These are phyloP conservation scores for Leucocoprinus sp. DNA, from an alignment of 768 basidiomycete species.

Conservation along the genomic window DNA sequence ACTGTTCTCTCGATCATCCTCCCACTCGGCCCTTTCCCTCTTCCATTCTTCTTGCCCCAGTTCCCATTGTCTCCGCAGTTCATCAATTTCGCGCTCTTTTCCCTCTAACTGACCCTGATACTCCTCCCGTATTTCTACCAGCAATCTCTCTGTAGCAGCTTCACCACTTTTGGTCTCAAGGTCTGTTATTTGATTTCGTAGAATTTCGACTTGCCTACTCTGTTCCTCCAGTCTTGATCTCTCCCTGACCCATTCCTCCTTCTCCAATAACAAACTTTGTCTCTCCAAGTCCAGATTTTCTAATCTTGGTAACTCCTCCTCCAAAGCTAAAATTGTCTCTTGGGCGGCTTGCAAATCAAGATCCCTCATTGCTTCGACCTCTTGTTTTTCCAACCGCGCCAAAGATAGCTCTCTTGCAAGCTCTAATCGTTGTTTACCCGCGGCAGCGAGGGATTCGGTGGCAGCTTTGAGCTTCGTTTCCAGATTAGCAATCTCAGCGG, in stretches of 20 bases:
- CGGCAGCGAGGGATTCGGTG: slow-evolving; percentile 46
- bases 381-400: slow-evolving; percentile 58
- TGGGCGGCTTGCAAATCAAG: slow-evolving; percentile 62
- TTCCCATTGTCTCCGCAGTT: slow-evolving; percentile 32
- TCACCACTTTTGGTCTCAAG: slow-evolving; percentile 25
- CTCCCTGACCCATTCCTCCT: slow-evolving; percentile 42
- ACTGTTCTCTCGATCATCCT: slow-evolving; percentile 42
- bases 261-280: slow-evolving; percentile 41
- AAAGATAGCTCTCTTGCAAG: slow-evolving; percentile 54
- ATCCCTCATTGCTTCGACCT: slow-evolving; percentile 54
- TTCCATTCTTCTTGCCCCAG: slow-evolving; percentile 43
- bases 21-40: slow-evolving; percentile 36
- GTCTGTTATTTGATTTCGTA: slow-evolving; percentile 34
- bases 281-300: slow-evolving; percentile 40
- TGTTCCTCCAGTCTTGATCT: slow-evolving; percentile 32
- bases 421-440: slow-evolving; percentile 55
- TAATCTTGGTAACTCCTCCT: slow-evolving; percentile 44
- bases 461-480: slow-evolving; percentile 61
- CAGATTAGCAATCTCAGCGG: slow-evolving; percentile 39
- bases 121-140: slow-evolving; percentile 28
- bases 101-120: slow-evolving; percentile 29
- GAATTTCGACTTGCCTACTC: slow-evolving; percentile 27
- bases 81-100: slow-evolving; percentile 30
- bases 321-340: slow-evolving; percentile 52
- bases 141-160: slow-evolving; percentile 30